Base-by-base conservation (phyloP, 1,284 basidiomycete species). In the Melampsora americana region DNA sequence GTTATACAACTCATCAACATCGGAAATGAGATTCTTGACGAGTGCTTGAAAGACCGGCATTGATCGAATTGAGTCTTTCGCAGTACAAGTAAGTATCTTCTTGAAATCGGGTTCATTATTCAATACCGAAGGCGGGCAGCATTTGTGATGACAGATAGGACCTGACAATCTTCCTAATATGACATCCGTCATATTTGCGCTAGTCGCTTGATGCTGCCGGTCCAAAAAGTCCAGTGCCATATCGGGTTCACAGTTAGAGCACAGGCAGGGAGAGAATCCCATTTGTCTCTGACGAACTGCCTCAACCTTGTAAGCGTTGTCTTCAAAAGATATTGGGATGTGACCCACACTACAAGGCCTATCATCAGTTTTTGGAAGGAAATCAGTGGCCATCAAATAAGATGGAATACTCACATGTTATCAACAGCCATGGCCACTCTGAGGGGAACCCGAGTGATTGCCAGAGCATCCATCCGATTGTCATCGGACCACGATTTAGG, bases 381-480 rank as follows among this genome's bases (percentile, higher is more conserved):
- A n/a, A n/a, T n/a, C n/a, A 3, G 9, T 35, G 35, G 9, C 35
- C 9, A 35, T 9, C 35, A 35, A 35, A 35, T 35, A 9, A 35
- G 9, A 35, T 3, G 9, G 35, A 35, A 35, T 7, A 12, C 39
- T 42, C 12, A 42, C 39, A 9, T 1, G 12, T 42, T 42, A 42
- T 42, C 39, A 9, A 42, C 39, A 5, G 39, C 39, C 39, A 42
- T 42, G 4, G 39, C 39, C 11, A 68, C 32, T 7, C 66, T 20
- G 20, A 68, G 48, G 66, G 46, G 53, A 20, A 68, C 48, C 12
- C 46, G 66, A 5, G 48, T 68, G 7, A 68, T 53, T 1, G 66
- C 66, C 2, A 68, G 59, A 11, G 66, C 66, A 68, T 68, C 66
- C 66, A 68, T 68, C 1, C 66, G 28, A 69, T 69, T 9, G 28